A percentile compares a stretch with the other conserved stretches of the same genome.
Evolutionary conservation across 2,329 filamentous ascomycete species (phyloP).

Genomic region (Botrytis elliptica): DNA sequence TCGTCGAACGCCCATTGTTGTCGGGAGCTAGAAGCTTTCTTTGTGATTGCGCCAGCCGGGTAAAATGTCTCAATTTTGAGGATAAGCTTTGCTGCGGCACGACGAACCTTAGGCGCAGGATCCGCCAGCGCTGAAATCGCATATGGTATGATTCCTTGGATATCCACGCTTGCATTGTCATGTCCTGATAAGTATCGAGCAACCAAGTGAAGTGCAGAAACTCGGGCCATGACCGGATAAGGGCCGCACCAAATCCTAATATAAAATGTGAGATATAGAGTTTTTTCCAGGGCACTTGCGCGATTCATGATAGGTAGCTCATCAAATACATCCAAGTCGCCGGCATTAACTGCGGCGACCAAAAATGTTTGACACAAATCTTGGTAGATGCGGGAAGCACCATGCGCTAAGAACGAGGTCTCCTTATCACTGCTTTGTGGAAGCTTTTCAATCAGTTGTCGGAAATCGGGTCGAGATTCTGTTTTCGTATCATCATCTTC

Average conservation of each 20-base stretch:
- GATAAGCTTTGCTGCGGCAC: conserved; percentile 68
- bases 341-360: conserved; percentile 49
- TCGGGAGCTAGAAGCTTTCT: conserved; percentile 43
- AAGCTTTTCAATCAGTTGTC: conserved; percentile 31
- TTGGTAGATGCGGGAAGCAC: conserved; percentile 53
- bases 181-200: conserved; percentile 55
- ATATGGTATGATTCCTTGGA: conserved; percentile 83
- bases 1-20: conserved; percentile 57
- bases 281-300: conserved; percentile 54
- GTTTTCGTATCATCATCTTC: conserved; percentile 40
- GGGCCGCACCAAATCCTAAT: conserved; percentile 71
- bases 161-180: conserved; percentile 55
- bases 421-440: conserved; percentile 41
- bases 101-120: conserved; percentile 70
- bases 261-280: conserved; percentile 74
- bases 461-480: conserved; percentile 37
- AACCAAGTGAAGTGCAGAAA: conserved; percentile 65
- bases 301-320: conserved; percentile 54
- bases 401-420: conserved; percentile 53
- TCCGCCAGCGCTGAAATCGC: conserved; percentile 73
- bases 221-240: conserved; percentile 66
- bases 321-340: conserved; percentile 43
- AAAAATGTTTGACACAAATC: conserved; percentile 60
- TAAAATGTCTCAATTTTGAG: conserved; percentile 55
- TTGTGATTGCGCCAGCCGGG: conserved; percentile 41